phyloP scores from a whole-genome alignment of 2,329 filamentous ascomycete species.

The Botrytis sinoallii region DNA sequence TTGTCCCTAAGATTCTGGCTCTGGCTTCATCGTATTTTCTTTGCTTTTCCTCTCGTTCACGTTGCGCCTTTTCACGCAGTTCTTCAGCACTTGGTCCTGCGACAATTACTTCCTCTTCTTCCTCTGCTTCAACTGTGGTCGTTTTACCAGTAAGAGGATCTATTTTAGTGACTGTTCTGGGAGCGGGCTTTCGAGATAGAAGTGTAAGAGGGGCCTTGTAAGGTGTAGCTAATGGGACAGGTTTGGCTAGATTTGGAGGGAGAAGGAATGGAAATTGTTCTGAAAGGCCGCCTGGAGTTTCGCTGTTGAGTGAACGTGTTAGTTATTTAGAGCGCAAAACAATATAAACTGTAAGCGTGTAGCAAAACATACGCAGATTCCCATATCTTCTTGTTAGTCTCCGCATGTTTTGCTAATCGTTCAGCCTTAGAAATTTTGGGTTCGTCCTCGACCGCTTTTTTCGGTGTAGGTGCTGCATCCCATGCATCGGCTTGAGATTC shows the following conservation, averaged over 20 bases:
- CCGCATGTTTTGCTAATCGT: conserved; percentile 73
- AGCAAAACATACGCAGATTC: conserved; percentile 68
- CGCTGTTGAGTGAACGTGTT: conserved; percentile 37
- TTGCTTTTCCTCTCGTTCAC: conserved; percentile 85
- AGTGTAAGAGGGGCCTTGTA: conserved; percentile 84
- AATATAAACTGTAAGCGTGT: neutral
- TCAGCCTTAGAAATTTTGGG: conserved; percentile 66
- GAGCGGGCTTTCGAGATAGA: conserved; percentile 74
- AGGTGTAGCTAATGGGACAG: conserved; percentile 57
- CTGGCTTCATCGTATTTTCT: conserved; percentile 84
- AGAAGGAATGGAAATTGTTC: conserved; percentile 63
- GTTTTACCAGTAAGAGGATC: conserved; percentile 51
- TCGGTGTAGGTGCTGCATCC: conserved; percentile 30
- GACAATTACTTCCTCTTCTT: conserved; percentile 62
- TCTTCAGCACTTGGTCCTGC: conserved; percentile 70
- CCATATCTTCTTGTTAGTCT: conserved; percentile 84
- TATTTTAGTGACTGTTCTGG: conserved; percentile 56
- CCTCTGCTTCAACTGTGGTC: conserved; percentile 52
- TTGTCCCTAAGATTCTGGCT: conserved; percentile 75
- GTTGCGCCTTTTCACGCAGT: conserved; percentile 71
- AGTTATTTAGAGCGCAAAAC: neutral
- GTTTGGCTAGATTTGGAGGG: conserved; percentile 13
- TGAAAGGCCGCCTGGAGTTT: conserved; percentile 67
- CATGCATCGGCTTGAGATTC: conserved; percentile 68
- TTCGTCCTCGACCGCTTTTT: conserved; percentile 27